phyloP scores from a whole-genome alignment of 2,329 filamentous ascomycete species.

The Gliomastix tumulicola region DNA sequence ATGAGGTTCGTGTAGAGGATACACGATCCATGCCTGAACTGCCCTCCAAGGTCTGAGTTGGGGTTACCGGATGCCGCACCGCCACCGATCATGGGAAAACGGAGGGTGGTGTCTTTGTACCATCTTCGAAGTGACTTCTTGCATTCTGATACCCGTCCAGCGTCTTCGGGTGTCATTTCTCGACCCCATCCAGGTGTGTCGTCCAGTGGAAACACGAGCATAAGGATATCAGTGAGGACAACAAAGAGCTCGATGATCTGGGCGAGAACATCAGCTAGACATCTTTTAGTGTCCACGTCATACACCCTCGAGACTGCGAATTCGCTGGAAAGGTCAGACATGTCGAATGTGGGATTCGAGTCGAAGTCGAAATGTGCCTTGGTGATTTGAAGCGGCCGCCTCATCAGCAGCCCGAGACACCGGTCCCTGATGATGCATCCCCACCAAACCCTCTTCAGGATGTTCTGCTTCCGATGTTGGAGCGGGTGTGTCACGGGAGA shows the following conservation, averaged over 20 bases:
- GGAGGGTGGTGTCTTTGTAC: constrained; percentile 28
- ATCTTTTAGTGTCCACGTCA: constrained; percentile 32
- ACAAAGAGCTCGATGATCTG: constrained; percentile 37
- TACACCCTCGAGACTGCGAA: constrained; percentile 37
- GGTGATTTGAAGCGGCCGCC: constrained; percentile 43
- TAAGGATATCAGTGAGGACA: constrained; percentile 37
- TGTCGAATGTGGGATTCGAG: constrained; percentile 24
- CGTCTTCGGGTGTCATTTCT: constrained; percentile 20
- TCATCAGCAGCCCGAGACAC: constrained; percentile 39
- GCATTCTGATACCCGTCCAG: constrained; percentile 21
- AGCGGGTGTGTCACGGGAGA: constrained; percentile 18
- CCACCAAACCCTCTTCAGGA: constrained; percentile 47
- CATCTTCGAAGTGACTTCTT: constrained; percentile 28
- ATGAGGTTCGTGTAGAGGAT: constrained; percentile 38
- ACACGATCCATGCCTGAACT: constrained; percentile 29
- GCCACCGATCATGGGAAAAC: constrained; percentile 29
- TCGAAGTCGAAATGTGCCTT: constrained; percentile 37
- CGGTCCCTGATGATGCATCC: constrained; percentile 45
- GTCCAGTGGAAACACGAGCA: constrained; percentile 35
- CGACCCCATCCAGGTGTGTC: constrained; percentile 31
- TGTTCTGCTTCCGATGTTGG: constrained; percentile 26
- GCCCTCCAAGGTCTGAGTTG: too few species aligned
- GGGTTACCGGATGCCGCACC: constrained; percentile 9
- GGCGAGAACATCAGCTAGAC: constrained; percentile 34
- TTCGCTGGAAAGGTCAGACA: constrained; percentile 37